Evolutionary conservation across 768 basidiomycete genomes (phyloP), one percentile per base, ranked within the genome.

Genomic region (Peribolospora kevripleyi): DNA sequence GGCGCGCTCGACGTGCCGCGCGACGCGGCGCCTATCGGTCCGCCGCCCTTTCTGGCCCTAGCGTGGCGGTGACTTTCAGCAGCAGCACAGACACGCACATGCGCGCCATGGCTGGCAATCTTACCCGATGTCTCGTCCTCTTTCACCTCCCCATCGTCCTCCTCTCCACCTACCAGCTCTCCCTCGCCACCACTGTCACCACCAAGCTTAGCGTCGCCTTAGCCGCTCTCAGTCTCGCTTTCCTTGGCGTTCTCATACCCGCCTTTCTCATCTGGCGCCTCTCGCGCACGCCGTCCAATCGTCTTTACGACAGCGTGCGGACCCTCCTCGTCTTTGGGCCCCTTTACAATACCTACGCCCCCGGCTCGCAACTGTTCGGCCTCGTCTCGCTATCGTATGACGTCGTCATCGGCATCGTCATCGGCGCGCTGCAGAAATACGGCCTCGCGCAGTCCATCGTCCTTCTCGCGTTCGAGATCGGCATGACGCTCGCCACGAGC

Each of bases 71-170:
- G 25, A 25, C 25, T 25, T 25, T 25, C 1, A 25, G 25, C 25
- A 25, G 25, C 25, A 25, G 61, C 62, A 13, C 43, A 2, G 43
- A 45, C 13, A 45, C 25, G 25, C 25, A 25, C 25, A 25, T 25
- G 25, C 25, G 25, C 1, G 25, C 25, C 25, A 25, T 25, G 25
- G 25, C 58, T 9, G 91, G 91, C 48, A 95, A 93, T 67, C 77
- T 95, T 57, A 79, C 90, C 56, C 82, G 91, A 57, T 72, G 95
- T 55, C 76, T 97, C 47, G 73, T 93, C 45, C 71, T 90, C 42
- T 97, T 98, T 70, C 91, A 98, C 68, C 76, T 95, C 14, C 91
- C 91, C 6, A 75, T 97, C 56, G 91, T 87, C 42, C 76, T 86
- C 52, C 91, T 91, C 68, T 84, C 87, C 3, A 79, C 76, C 58